Conservation (phyloP, 2,329 filamentous ascomycete species). For the Exophiala calicioides region DNA sequence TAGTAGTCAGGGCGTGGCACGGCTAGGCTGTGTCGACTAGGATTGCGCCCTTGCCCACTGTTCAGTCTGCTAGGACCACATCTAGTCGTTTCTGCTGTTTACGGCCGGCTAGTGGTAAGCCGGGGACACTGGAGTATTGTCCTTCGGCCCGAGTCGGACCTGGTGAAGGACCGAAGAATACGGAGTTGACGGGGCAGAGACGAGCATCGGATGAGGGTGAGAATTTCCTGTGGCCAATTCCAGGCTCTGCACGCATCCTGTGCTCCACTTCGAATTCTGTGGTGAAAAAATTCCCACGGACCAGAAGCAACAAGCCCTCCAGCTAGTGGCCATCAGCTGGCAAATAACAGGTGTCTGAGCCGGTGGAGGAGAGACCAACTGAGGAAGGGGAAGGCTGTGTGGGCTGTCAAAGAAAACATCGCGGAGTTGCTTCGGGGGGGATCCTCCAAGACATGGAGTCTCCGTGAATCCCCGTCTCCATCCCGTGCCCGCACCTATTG, state of each 20-base stretch:
- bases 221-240: slow-evolving; percentile 9
- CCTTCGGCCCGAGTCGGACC: slow-evolving; percentile 17
- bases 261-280: slow-evolving; percentile 13
- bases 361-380: slow-evolving; percentile 1
- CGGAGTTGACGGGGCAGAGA: neutral
- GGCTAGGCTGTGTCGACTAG: slow-evolving; percentile 4
- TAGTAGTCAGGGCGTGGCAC: slow-evolving; percentile 8
- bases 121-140: neutral
- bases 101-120: slow-evolving; percentile 14
- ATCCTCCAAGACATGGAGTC: slow-evolving; percentile 18
- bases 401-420: slow-evolving; percentile 8
- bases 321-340: slow-evolving; percentile 18
- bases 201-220: slow-evolving; percentile 14
- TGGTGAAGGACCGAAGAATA: neutral
- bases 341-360: slow-evolving; percentile 22
- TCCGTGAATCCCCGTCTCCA: slow-evolving; percentile 23
- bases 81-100: slow-evolving; percentile 11
- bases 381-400: neutral
- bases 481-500: too few relatives aligned
- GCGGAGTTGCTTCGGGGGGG: slow-evolving; percentile 20
- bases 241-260: neutral
- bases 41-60: slow-evolving; percentile 1
- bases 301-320: neutral
- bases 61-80: neutral
- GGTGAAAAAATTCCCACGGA: slow-evolving; percentile 1